These are phyloP conservation scores for Camellia granthamiana DNA, from an alignment of 148 eudicot genomes.

Conservation along the genomic window DNA sequence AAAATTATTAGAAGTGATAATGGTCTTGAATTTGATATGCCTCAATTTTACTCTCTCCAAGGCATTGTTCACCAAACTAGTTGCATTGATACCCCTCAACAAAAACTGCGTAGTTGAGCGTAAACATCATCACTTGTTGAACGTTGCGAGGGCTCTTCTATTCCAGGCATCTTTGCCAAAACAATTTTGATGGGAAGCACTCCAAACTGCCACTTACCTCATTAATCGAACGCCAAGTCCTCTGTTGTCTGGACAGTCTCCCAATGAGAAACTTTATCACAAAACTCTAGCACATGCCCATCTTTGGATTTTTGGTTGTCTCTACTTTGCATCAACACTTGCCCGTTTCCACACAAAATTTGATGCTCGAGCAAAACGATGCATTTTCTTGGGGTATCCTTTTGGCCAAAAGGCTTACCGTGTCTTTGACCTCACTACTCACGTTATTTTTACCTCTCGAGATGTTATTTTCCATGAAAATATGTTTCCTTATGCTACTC, in stretches of 20 bases:
- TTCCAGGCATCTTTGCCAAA: not conserved
- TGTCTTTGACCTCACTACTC: not conserved
- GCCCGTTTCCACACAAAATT: not conserved
- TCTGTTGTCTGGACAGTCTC: too few species aligned
- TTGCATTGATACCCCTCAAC: constrained; percentile 2
- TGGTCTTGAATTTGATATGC: not conserved
- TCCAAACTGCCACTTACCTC: not conserved
- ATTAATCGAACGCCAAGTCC: too few species aligned
- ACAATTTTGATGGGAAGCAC: not conserved
- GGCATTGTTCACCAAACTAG: not conserved
- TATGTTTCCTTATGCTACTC: not conserved
- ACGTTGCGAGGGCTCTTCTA: too few species aligned
- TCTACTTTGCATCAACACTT: not conserved
- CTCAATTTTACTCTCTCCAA: not conserved
- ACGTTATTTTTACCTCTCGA: not conserved
- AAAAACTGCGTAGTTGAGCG: not conserved
- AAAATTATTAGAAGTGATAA: not conserved
- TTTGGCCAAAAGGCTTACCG: not conserved
- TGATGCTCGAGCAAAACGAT: not conserved
- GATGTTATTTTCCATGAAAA: not conserved
- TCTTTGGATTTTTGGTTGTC: not conserved
- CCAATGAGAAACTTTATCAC: not conserved
- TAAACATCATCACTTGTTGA: not conserved
- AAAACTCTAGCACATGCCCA: not conserved
- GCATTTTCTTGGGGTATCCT: not conserved